Evolutionary conservation across 768 basidiomycete species (phyloP).

Genomic region (Trametes punicea): DNA sequence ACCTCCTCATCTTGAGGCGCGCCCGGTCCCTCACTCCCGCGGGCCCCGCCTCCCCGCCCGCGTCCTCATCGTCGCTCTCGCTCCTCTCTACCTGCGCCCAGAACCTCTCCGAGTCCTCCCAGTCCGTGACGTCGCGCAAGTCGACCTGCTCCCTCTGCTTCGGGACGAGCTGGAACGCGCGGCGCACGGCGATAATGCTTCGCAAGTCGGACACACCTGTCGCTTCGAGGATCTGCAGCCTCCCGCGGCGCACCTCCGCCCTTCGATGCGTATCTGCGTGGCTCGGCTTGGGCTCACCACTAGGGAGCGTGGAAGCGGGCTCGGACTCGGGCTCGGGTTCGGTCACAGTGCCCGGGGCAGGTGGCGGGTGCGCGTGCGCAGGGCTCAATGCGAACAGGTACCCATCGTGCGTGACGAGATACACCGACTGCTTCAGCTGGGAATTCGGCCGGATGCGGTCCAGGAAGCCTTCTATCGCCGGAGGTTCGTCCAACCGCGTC

Average conservation of each 20-base stretch:
- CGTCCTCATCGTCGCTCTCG: conserved; percentile 58
- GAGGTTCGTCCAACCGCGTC: conserved; percentile 64
- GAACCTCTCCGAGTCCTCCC: conserved; percentile 34
- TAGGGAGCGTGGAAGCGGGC: conserved; percentile 23
- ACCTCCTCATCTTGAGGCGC: conserved; percentile 53
- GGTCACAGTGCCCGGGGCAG: conserved; percentile 49
- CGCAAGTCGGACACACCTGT: conserved; percentile 74
- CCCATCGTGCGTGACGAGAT: conserved; percentile 71
- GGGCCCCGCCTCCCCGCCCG: conserved; percentile 59
- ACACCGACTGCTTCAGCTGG: conserved; percentile 55
- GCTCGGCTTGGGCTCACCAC: conserved; percentile 15
- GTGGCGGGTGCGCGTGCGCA: conserved; percentile 59
- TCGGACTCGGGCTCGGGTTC: conserved; percentile 25
- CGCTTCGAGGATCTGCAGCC: conserved; percentile 58
- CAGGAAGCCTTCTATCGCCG: conserved; percentile 83
- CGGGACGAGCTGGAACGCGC: conserved; percentile 52
- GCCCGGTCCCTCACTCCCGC: conserved; percentile 38
- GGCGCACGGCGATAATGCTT: conserved; percentile 58
- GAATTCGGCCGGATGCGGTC: conserved; percentile 63
- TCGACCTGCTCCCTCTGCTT: conserved; percentile 22
- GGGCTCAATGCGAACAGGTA: conserved; percentile 60
- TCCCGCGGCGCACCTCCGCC: conserved; percentile 59
- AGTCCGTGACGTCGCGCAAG: conserved; percentile 1
- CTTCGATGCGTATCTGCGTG: conserved; percentile 40
- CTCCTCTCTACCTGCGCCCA: conserved; percentile 37